phyloP scores from a whole-genome alignment of 2,329 filamentous ascomycete genomes.

The Tricladium varicosporioides region DNA sequence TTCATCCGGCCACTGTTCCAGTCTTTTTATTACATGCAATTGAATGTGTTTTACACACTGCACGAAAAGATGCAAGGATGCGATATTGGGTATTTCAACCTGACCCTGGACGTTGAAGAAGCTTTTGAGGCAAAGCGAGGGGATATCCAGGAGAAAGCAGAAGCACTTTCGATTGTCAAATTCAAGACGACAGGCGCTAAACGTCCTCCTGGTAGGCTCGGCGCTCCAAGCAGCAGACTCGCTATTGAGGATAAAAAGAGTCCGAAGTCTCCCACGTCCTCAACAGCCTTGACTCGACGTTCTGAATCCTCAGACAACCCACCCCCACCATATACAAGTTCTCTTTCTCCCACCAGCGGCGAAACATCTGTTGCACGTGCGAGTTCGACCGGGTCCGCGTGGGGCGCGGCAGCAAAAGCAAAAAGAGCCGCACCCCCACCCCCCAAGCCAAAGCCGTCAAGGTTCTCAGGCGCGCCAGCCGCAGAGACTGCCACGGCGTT shows the following conservation, averaged over 20 bases:
- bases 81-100: conserved; percentile 96
- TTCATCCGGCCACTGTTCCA: conserved; percentile 98
- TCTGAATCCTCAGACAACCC: conserved; percentile 53
- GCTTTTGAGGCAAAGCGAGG: conserved; percentile 88
- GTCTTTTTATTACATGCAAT: conserved; percentile 99
- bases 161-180: conserved; percentile 79
- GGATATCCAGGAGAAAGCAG: conserved; percentile 80
- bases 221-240: conserved; percentile 20
- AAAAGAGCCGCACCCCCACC: conserved; percentile 66
- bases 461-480: conserved; percentile 62
- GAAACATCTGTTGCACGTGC: conserved; percentile 36
- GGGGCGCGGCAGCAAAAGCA: conserved; percentile 60
- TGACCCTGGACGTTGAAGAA: conserved; percentile 86
- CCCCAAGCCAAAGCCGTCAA: conserved; percentile 74
- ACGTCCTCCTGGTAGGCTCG: conserved; percentile 36
- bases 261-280: conserved; percentile 27
- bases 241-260: conserved; percentile 22
- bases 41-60: conserved; percentile 98
- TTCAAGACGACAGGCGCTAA: conserved; percentile 85
- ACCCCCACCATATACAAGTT: conserved; percentile 68
- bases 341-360: conserved; percentile 29
- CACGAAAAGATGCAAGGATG: conserved; percentile 97
- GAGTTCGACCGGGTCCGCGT: conserved; percentile 41
- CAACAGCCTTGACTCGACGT: conserved; percentile 35
- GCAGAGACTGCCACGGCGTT: conserved; percentile 83